A percentile compares a stretch with the other conserved stretches of the same genome.
phyloP scores from a whole-genome alignment of 1,139 yeast genomes.

The Nakaseomyces glabratus region DNA sequence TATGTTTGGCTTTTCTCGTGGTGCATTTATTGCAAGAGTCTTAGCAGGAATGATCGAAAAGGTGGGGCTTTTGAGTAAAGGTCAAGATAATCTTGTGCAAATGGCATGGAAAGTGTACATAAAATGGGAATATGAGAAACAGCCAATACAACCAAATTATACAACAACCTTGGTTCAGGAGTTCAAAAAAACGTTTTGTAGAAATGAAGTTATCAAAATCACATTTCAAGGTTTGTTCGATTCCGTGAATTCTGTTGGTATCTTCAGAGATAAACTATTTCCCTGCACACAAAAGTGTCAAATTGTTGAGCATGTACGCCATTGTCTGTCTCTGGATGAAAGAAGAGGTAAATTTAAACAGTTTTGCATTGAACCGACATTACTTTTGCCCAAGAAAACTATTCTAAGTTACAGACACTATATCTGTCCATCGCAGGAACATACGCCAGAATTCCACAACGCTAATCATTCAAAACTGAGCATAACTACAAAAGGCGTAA shows the following conservation, averaged over 20 bases:
- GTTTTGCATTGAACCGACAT: conserved; percentile 40
- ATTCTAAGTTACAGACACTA: not conserved
- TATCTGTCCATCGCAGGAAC: not conserved
- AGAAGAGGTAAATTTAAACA: conserved; percentile 54
- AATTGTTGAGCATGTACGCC: conserved; percentile 50
- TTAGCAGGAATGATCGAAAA: conserved; percentile 54
- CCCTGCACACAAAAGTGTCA: conserved; percentile 46
- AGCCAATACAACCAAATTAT: conserved; percentile 39
- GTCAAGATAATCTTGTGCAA: conserved; percentile 44
- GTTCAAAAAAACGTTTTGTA: conserved; percentile 44
- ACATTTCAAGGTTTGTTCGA: conserved; percentile 61
- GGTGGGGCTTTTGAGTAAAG: conserved; percentile 47
- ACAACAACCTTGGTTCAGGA: conserved; percentile 40
- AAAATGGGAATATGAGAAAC: conserved; percentile 55
- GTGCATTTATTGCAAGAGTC: conserved; percentile 56
- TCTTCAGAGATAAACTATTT: conserved; percentile 46
- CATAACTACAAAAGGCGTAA: conserved; percentile 1
- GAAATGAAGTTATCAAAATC: conserved; percentile 35
- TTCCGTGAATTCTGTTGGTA: conserved; percentile 56
- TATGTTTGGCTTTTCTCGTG: conserved; percentile 57
- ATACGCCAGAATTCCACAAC: not conserved
- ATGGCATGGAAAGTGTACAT: conserved; percentile 56
- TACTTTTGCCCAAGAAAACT: conserved; percentile 30
- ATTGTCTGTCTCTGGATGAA: conserved; percentile 58
- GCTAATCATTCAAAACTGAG: too few relatives aligned